Percentiles rank a stretch among this genome's conserved stretches.
These are phyloP conservation scores for Plantago elongata DNA, from an alignment of 257 asterid species.

Conservation along the genomic window DNA sequence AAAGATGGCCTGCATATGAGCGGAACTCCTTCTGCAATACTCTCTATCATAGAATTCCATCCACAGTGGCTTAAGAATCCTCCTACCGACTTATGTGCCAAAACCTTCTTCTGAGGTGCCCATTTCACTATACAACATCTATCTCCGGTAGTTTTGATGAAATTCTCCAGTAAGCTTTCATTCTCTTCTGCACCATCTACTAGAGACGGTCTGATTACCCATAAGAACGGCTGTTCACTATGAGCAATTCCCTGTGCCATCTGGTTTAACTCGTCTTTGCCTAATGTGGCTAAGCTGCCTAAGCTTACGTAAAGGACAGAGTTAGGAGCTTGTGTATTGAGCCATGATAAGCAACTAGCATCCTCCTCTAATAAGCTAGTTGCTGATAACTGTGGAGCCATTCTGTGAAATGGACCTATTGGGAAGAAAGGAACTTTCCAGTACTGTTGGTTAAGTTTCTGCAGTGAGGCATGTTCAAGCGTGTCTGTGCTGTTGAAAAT, in stretches of 20 bases:
- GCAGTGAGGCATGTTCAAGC: slow-evolving; percentile 24
- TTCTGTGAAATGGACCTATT: slow-evolving; percentile 56
- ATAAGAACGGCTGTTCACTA: slow-evolving; percentile 33
- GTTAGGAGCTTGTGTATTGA: slow-evolving; percentile 26
- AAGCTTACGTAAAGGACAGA: slow-evolving; percentile 40
- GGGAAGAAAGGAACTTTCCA: slow-evolving; percentile 40
- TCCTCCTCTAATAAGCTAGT: slow-evolving; percentile 30
- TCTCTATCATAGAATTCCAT: slow-evolving; percentile 45
- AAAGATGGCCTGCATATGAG: slow-evolving; percentile 31
- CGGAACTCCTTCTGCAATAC: slow-evolving; percentile 32
- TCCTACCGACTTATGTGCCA: slow-evolving; percentile 33
- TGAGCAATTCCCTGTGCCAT: slow-evolving; percentile 38
- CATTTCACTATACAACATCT: slow-evolving; percentile 29
- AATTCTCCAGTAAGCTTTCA: slow-evolving; percentile 18
- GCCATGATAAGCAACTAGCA: slow-evolving; percentile 32
- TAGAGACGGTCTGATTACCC: slow-evolving; percentile 36
- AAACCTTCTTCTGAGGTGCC: slow-evolving; percentile 42
- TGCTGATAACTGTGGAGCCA: slow-evolving; percentile 16
- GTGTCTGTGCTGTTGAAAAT: slow-evolving; percentile 36
- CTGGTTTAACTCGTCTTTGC: slow-evolving; percentile 17
- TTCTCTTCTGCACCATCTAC: slow-evolving; percentile 16
- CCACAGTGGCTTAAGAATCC: slow-evolving; percentile 44
- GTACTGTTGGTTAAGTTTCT: slow-evolving; percentile 18
- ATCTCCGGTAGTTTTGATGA: slow-evolving; percentile 4
- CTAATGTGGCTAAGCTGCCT: slow-evolving; percentile 33